phyloP scores from a whole-genome alignment of 202 grass and related monocot genomes.

The Zizania palustris region DNA sequence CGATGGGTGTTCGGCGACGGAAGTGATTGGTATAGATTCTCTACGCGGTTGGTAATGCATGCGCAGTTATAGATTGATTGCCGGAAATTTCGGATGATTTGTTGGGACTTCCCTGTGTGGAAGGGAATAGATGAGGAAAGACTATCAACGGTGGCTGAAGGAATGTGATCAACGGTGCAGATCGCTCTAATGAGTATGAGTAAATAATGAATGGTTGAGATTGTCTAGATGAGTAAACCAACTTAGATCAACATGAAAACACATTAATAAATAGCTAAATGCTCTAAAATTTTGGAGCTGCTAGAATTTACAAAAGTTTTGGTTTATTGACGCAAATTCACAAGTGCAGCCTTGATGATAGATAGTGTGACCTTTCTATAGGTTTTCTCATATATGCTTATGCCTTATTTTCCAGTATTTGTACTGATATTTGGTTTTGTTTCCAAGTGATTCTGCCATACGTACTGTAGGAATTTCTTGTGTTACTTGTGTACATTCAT shows the following conservation, averaged over 20 bases:
- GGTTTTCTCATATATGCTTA: conserved; percentile 8
- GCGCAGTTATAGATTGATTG: too few species aligned
- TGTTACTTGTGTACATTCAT: background rate
- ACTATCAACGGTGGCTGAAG: too few species aligned
- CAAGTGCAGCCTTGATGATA: background rate
- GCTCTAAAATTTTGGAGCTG: background rate
- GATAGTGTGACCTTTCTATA: background rate
- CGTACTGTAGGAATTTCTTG: conserved; percentile 6
- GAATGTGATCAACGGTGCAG: too few species aligned
- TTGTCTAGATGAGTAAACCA: too few species aligned
- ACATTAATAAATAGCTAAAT: background rate
- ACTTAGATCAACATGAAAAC: background rate
- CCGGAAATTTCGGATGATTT: too few species aligned
- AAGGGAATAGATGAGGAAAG: too few species aligned
- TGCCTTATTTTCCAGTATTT: background rate
- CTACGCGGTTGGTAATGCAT: too few species aligned
- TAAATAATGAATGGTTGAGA: background rate
- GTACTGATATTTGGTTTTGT: background rate
- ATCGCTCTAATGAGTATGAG: too few species aligned
- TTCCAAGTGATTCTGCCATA: conserved; percentile 2
- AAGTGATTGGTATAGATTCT: too few species aligned
- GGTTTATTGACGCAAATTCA: conserved; percentile 6
- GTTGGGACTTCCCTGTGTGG: too few species aligned
- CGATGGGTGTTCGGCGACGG: too few species aligned
- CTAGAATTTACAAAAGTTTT: background rate